These are phyloP conservation scores for Fusarium citri DNA, from an alignment of 2,329 filamentous ascomycete species.

Conservation along the genomic window DNA sequence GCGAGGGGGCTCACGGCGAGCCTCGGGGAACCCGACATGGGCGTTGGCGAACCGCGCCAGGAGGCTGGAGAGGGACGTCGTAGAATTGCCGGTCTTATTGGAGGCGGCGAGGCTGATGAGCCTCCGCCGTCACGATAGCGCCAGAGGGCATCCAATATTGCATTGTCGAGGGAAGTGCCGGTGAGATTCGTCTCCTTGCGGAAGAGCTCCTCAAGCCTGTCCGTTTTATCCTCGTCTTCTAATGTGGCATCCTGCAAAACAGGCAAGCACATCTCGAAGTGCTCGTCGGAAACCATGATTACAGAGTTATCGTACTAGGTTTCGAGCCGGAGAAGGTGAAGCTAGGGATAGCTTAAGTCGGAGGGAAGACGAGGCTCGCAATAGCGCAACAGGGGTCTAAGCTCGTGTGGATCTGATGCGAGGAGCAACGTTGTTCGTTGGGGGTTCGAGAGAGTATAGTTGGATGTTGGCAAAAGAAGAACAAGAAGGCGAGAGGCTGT, in stretches of 20 bases:
- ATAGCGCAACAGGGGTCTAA: constrained; percentile 30
- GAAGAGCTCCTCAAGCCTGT: constrained; percentile 88
- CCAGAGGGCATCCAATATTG: constrained; percentile 91
- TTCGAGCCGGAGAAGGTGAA: constrained; percentile 16
- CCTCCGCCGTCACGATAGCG: constrained; percentile 77
- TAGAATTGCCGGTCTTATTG: constrained; percentile 88
- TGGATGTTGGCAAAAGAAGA: constrained; percentile 23
- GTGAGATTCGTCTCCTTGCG: constrained; percentile 80
- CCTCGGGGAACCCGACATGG: constrained; percentile 83
- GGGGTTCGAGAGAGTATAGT: constrained; percentile 12
- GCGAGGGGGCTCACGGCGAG: constrained; percentile 84
- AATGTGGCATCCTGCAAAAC: constrained; percentile 84
- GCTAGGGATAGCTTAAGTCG: constrained; percentile 33
- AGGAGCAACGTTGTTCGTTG: constrained; percentile 15
- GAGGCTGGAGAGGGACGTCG: constrained; percentile 92
- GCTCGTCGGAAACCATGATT: constrained; percentile 90
- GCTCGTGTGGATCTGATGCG: constrained; percentile 30
- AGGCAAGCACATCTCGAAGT: constrained; percentile 91
- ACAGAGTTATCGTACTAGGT: constrained; percentile 39
- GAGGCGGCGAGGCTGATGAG: constrained; percentile 78
- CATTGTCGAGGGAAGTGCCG: constrained; percentile 86
- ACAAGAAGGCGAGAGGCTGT: constrained; percentile 38
- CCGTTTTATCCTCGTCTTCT: constrained; percentile 95
- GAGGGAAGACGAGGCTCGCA: constrained; percentile 22
- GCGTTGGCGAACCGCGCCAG: constrained; percentile 87